phyloP scores from a whole-genome alignment of 106 monocot genomes.

The Allium cepa region DNA sequence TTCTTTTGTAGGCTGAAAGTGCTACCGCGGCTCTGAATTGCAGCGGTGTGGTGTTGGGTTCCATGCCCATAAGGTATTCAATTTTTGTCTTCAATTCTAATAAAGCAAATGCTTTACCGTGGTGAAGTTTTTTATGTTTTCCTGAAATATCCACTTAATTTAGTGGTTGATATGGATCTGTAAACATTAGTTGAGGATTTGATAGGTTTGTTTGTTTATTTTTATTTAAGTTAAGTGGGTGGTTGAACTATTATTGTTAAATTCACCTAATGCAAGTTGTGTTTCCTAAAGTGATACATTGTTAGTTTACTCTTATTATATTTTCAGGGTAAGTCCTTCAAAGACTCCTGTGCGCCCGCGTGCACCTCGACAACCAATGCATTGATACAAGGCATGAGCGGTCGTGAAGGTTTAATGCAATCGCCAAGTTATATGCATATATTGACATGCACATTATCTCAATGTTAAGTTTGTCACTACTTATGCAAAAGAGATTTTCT shows the following conservation, averaged over 20 bases:
- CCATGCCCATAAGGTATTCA: conserved; percentile 15
- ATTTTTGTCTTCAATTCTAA: neutral
- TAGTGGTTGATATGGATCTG: neutral
- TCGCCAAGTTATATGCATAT: neutral
- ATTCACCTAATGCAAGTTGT: no score
- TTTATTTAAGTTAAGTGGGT: no score
- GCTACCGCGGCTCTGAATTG: conserved; percentile 19
- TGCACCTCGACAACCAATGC: conserved; percentile 9
- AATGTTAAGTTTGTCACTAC: neutral
- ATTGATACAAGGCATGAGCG: neutral
- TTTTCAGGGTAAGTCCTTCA: conserved; percentile 48
- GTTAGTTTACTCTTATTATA: neutral
- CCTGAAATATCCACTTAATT: neutral
- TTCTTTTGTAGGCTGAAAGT: conserved; percentile 14
- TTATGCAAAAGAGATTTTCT: neutral
- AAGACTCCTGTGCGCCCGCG: conserved; percentile 60
- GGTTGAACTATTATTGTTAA: no score
- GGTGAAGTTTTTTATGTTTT: neutral
- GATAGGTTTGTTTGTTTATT: no score
- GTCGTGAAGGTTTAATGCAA: neutral
- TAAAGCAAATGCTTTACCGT: neutral
- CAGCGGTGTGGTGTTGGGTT: conserved; percentile 14
- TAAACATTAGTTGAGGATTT: no score
- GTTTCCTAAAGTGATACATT: no score
- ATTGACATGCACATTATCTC: neutral